Evolutionary conservation across 139 green algal species (phyloP).

Genomic region (Bryopsis sp.): DNA sequence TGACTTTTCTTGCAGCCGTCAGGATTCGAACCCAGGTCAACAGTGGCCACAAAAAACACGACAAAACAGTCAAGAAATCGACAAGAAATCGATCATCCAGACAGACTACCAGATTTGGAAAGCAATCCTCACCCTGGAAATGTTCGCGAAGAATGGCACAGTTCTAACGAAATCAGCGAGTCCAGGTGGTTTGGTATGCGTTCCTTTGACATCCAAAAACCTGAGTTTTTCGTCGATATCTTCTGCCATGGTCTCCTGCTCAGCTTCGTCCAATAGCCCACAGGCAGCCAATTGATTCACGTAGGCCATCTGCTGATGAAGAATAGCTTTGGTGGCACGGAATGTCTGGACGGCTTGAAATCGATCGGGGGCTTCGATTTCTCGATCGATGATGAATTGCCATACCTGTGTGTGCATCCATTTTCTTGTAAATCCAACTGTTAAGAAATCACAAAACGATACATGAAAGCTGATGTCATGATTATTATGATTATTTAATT

Average conservation of each 20-base stretch:
- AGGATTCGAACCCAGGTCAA: no score
- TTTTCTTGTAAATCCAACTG: no score
- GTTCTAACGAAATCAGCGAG: constrained; percentile 40
- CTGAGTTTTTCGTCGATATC: constrained; percentile 51
- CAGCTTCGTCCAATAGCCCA: constrained; percentile 62
- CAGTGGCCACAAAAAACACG: no score
- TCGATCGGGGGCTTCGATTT: constrained; percentile 75
- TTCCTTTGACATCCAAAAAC: constrained; percentile 50
- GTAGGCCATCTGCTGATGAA: constrained; percentile 53
- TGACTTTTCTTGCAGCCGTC: no score
- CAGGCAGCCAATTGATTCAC: constrained; percentile 23
- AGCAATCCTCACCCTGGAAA: no score
- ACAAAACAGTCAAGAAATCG: no score
- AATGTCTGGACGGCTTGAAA: constrained; percentile 81
- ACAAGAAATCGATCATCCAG: no score
- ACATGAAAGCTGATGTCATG: no score
- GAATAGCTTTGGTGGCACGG: constrained; percentile 65
- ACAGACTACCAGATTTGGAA: no score
- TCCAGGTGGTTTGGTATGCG: constrained; percentile 45
- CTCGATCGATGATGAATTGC: constrained; percentile 71
- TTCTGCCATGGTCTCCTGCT: constrained; percentile 45
- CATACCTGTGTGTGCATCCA: no score
- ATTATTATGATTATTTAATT: no score
- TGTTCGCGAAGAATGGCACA: constrained; percentile 50
- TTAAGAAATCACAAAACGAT: no score